Conservation (phyloP, 306 rosid species). For the Senna tora region DNA sequence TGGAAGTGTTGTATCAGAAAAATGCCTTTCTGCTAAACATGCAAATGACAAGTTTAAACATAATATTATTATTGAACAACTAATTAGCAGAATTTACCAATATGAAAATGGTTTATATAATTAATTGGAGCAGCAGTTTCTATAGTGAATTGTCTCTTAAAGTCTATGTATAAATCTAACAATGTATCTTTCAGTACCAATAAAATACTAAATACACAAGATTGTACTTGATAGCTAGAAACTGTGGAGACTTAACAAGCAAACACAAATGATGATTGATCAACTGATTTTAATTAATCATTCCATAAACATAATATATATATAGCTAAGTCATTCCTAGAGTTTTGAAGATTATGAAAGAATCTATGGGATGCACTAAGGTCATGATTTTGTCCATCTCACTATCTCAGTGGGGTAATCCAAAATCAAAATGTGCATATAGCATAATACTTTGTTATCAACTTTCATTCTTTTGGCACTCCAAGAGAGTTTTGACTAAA, state of each 20-base stretch:
- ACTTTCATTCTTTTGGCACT: neutral
- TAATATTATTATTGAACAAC: neutral
- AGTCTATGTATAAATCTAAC: neutral
- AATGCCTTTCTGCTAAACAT: constrained; percentile 9
- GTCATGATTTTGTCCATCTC: neutral
- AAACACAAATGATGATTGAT: neutral
- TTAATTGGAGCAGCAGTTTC: neutral
- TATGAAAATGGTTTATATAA: too few species aligned
- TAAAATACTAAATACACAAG: neutral
- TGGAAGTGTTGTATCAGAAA: neutral
- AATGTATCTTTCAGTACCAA: neutral
- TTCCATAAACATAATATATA: neutral
- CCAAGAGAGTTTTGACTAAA: neutral
- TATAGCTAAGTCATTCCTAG: neutral
- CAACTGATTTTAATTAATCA: neutral
- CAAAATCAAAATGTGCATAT: neutral
- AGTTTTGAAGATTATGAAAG: neutral
- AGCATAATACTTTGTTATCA: constrained; percentile 4
- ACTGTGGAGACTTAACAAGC: neutral
- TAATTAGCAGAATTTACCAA: too few species aligned
- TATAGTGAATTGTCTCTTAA: neutral
- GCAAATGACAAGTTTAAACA: neutral
- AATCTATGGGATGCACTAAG: neutral
- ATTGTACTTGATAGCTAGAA: neutral
- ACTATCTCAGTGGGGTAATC: neutral